Conservation (phyloP, 176 grass and related monocot genomes). For the Carex pumila region DNA sequence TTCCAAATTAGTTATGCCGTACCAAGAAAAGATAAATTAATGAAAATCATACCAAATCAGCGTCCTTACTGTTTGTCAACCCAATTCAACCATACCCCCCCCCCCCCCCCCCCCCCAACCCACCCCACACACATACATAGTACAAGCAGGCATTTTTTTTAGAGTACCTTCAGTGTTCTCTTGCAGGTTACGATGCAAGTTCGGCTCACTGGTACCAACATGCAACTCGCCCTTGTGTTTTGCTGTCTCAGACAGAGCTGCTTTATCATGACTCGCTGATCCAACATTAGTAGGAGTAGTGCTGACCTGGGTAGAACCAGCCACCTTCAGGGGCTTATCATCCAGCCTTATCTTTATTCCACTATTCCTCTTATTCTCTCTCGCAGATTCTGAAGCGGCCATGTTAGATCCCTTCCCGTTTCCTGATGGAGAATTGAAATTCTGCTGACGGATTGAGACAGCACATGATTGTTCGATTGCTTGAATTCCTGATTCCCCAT, state of each 20-base stretch:
- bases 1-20: background rate
- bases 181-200: background rate
- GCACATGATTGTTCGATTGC: slow-evolving; percentile 12
- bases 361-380: slow-evolving; percentile 9
- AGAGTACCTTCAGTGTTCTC: slow-evolving; percentile 17
- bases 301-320: background rate
- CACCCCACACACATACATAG: background rate
- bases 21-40: background rate
- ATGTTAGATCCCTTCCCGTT: slow-evolving; percentile 21
- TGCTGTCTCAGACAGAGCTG: background rate
- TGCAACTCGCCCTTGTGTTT: slow-evolving; percentile 10
- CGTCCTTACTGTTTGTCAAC: too few relatives aligned
- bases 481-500: slow-evolving; percentile 23
- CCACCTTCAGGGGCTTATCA: slow-evolving; percentile 12
- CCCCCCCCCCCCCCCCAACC: too few relatives aligned
- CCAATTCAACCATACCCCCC: too few relatives aligned
- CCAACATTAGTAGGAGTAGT: background rate
- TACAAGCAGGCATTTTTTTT: background rate
- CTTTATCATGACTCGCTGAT: background rate
- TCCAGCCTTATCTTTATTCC: slow-evolving; percentile 23
- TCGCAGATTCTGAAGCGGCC: background rate
- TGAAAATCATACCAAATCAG: too few relatives aligned
- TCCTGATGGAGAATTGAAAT: slow-evolving; percentile 18
- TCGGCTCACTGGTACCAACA: background rate
- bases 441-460: slow-evolving; percentile 15